Evolutionary conservation across 306 rosid species (phyloP).

Genomic region (Prunus padus): DNA sequence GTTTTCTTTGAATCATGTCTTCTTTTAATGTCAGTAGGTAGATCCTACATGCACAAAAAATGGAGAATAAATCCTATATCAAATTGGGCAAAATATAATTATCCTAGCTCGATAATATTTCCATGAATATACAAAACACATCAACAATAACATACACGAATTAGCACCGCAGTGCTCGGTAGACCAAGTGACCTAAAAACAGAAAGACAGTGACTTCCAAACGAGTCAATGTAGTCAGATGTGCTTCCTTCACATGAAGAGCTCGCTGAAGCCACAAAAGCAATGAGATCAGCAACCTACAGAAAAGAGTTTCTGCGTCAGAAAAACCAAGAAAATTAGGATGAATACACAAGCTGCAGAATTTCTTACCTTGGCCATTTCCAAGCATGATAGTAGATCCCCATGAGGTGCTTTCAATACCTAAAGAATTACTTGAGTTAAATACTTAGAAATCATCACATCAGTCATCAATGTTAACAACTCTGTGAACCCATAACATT

Average conservation of each 20-base stretch:
- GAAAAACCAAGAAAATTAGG: conserved; percentile 9
- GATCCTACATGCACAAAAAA: conserved; percentile 52
- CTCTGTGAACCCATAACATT: background rate
- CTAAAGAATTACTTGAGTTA: conserved; percentile 35
- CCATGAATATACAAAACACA: conserved; percentile 9
- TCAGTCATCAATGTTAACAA: background rate
- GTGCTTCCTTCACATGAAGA: conserved; percentile 48
- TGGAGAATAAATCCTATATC: background rate
- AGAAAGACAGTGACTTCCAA: conserved; percentile 91
- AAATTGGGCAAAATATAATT: conserved; percentile 5
- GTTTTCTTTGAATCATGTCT: conserved; percentile 68
- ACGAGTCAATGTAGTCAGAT: conserved; percentile 70
- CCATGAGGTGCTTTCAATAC: conserved; percentile 89
- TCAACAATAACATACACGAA: conserved; percentile 63
- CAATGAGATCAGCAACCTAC: conserved; percentile 90
- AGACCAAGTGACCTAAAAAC: conserved; percentile 86
- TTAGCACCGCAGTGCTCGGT: conserved; percentile 82
- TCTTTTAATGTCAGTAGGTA: conserved; percentile 68
- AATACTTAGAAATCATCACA: background rate
- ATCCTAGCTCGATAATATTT: background rate
- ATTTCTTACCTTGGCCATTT: conserved; percentile 85
- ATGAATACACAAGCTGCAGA: background rate
- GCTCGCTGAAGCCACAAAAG: conserved; percentile 74
- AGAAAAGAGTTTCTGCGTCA: conserved; percentile 12
- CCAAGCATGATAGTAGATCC: conserved; percentile 73